Base-by-base conservation (phyloP, 2,329 filamentous ascomycete genomes). In the Dactylellina sp. region DNA sequence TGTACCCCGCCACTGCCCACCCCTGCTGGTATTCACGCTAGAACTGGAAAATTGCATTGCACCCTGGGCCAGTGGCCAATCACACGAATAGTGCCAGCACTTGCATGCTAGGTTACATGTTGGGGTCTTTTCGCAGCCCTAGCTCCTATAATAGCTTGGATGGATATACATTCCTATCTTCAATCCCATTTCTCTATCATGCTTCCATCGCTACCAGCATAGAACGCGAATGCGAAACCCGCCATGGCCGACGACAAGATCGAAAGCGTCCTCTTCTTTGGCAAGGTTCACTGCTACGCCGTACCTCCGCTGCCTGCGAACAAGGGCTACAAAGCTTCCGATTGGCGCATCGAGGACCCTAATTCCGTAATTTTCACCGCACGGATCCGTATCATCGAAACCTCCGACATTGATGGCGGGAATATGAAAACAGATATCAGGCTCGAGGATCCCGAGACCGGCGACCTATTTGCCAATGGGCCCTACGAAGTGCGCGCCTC, bases 281-380 rank as follows among this genome's bases (percentile, higher is more conserved):
- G 89, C 76, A 84, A 86, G 76, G 89, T 95, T 76, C 91, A 96
- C 83, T 86, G 96, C 84, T 97, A 96, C 85, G 88, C 90, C 79
- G 93, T 96, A 80, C 92, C 92, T 16, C 92, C 92, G 22, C 84
- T 93, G 68, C 85, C 89, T 47, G 90, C 89, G 16, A 92, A 88
- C 78, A 90, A 90, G 80, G 92, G 92, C 81, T 91, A 96, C 84
- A 86, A 86, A 37, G 92, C 93, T 71, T 85, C 89, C 11, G 83
- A 86, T 76, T 97, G 92, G 92, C 96, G 92, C 25, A 84, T 84
- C 50, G 86, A 89, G 72, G 86, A 88, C 72, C 85, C 86, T 76
- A 85, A 87, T 77, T 84, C 84, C 40, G 87, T 89, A 39, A 96
- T 96, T 82, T 96, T 96, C 84, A 94, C 91, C 53, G 91, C 90